Conservation (phyloP, 371 early-diverging fungal genomes). For the Mucor irregularis region DNA sequence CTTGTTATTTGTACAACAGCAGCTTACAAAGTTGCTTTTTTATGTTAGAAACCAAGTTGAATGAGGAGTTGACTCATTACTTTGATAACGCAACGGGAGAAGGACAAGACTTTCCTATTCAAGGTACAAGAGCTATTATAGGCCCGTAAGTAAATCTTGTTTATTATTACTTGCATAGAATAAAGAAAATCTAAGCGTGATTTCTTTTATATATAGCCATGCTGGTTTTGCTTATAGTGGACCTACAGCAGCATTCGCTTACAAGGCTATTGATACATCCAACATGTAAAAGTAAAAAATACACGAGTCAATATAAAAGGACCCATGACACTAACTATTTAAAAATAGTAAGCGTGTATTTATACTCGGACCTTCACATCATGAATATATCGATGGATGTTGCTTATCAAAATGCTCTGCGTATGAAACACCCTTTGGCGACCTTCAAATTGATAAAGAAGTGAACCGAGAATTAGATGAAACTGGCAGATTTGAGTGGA, state of each 20-base stretch:
- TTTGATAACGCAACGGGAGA: constrained; percentile 50
- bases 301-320: too few species aligned
- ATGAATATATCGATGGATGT: constrained; percentile 79
- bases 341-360: constrained; percentile 75
- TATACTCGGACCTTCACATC: constrained; percentile 93
- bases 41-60: constrained; percentile 25
- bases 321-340: too few species aligned
- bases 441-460: constrained; percentile 67
- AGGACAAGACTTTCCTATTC: constrained; percentile 39
- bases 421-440: constrained; percentile 89
- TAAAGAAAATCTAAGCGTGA: neutral
- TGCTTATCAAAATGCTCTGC: constrained; percentile 69
- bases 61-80: constrained; percentile 55
- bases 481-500: constrained; percentile 66
- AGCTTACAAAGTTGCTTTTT: neutral
- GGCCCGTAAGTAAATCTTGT: constrained; percentile 86
- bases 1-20: neutral
- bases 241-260: constrained; percentile 87
- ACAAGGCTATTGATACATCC: constrained; percentile 66
- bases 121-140: constrained; percentile 74
- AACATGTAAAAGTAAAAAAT: constrained; percentile 49
- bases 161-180: neutral
- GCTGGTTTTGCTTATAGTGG: constrained; percentile 93
- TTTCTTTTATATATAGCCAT: constrained; percentile 61
- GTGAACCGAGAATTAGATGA: constrained; percentile 53